Base-by-base conservation (phyloP, 73 alveolate genomes). In the Paramecium sexaurelia region DNA sequence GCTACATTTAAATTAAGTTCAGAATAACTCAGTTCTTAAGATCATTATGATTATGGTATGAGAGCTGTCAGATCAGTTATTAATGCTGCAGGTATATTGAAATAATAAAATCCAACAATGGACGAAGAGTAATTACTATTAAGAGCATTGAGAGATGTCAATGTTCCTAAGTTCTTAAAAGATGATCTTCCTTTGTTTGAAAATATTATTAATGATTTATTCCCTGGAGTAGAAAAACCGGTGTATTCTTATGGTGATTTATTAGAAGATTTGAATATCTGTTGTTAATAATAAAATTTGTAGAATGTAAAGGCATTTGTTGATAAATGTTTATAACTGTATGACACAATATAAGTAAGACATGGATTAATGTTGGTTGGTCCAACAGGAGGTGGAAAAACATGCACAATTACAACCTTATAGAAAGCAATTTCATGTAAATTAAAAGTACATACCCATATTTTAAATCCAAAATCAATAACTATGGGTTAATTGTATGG, bases 401-500 rank as follows among this genome's bases (percentile, higher is more conserved):
- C 99, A 17, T 91, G 96, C 55, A 97, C 96, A 92, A 96, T 97
- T 93, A 94, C 92, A 92, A 94, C 95, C 4, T 93, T 98, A 37
- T 93, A 94, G 61, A 92, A 95, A 51, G 98, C 99, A 19, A 97
- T 98, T 97, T 87, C 98, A 55, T 95, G 93, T 67, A 92, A 75
- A 67, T 40, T 40, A 35, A 92, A 92, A 92, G 99, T 97, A 85
- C 97, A 97, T 94, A 95, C 96, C 73, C 97, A 96, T 89, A 90
- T 96, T 61, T 85, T 98, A 91, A 98, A 98, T 94, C 99, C 99
- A 8, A 98, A 98, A 94, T 96, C 99, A 39, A 98, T 99, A 33
- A 95, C 99, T 55, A 99, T 97, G 99, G 99, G 99, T 22, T 98
- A 99, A 96, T 94, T 99, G 55, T 98, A 98, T 85, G 99, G 99